Evolutionary conservation across 2,329 filamentous ascomycete species (phyloP), one percentile per base, ranked within the genome.

Genomic region (Epichloe glyceriae): DNA sequence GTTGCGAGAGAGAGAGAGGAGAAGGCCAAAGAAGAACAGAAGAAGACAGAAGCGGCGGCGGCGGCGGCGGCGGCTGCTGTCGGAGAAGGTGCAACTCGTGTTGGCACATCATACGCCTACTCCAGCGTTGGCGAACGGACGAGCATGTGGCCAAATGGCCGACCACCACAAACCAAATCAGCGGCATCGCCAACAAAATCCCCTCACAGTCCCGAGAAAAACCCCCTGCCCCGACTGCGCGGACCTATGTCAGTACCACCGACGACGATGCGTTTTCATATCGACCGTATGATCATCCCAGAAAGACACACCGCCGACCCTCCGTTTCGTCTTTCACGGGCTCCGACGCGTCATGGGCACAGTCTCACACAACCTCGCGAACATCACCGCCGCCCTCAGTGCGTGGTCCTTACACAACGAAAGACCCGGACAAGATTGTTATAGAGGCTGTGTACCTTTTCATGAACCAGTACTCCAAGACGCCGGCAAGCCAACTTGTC

Each of bases 391-490:
- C 90, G 15, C 84, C 86, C 1, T 89, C 86, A 3, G 77, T 83
- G 56, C 80, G 86, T 46, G 82, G 83, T 2, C 79, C 87, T 2
- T 97, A 96, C 68, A 78, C 81, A 37, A 96, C 89, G 30, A 87
- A 86, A 57, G 88, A 97, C 64, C 90, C 91, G 0, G 83, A 95
- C 70, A 98, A 98, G 76, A 93, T 98, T 63, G 83, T 95, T 55
- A 91, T 98, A 67, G 86, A 86, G 62, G 93, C 85, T 11, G 93
- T 97, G 3, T 97, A 95, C 64, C 76, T 85, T 51, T 97, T 95
- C 74, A 90, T 89, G 68, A 93, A 94, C 65, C 79, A 87, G 52
- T 95, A 88, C 60, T 82, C 86, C 57, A 86, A 85, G 62, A 90
- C 86, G n/a, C 91, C 93, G 0, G 82, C 87, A n/a, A 89, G 88